Conservation (phyloP, 306 rosid species). For the Fagus sylvatica region DNA sequence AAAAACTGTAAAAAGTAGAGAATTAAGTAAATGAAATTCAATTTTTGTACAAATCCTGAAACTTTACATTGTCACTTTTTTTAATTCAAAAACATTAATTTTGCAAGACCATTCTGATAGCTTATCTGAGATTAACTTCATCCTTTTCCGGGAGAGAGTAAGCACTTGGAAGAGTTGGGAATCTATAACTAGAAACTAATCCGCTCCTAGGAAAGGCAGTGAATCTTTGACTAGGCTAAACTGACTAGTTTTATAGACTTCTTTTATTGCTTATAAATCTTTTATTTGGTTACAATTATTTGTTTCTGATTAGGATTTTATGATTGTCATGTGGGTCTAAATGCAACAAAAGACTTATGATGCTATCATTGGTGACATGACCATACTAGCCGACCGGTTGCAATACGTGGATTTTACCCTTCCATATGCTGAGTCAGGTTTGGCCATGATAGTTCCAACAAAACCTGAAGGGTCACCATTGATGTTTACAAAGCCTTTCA, state of each 20-base stretch:
- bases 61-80: too few relatives aligned
- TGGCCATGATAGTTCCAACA: constrained; percentile 52
- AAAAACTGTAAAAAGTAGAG: too few relatives aligned
- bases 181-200: too few relatives aligned
- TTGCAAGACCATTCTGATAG: too few relatives aligned
- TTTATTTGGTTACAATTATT: constrained; percentile 10
- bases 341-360: constrained; percentile 51
- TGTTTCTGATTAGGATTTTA: not conserved
- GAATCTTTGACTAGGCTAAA: not conserved
- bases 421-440: constrained; percentile 64
- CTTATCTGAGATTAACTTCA: not conserved
- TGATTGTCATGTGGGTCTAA: constrained; percentile 24
- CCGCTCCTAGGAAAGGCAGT: not conserved
- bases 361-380: constrained; percentile 63
- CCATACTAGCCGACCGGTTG: constrained; percentile 46
- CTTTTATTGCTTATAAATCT: not conserved
- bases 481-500: constrained; percentile 72
- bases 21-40: too few relatives aligned
- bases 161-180: too few relatives aligned
- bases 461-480: constrained; percentile 36
- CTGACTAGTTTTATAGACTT: not conserved
- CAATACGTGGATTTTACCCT: constrained; percentile 60
- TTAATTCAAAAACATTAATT: too few relatives aligned
- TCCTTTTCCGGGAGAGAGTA: not conserved
- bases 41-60: too few relatives aligned